phyloP scores from a whole-genome alignment of 805 yeast species.

The Sugiyamaella lignohabitans region DNA sequence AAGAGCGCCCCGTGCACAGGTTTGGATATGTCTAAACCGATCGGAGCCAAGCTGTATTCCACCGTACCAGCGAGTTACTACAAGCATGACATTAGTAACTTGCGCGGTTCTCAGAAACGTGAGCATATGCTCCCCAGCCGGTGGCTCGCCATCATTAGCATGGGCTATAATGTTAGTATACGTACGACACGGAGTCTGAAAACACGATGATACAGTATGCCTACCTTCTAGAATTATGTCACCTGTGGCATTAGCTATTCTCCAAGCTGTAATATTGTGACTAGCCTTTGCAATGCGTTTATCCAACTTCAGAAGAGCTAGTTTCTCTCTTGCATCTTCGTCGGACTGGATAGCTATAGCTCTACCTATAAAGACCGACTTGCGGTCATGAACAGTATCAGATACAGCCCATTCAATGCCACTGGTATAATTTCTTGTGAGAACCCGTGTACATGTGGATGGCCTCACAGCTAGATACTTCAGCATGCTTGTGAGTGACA shows the following conservation, averaged over 20 bases:
- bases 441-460: too few species aligned
- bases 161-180: constrained; percentile 10
- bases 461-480: too few species aligned
- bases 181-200: not conserved
- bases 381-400: constrained; percentile 37
- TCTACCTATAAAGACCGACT: constrained; percentile 65
- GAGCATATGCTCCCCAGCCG: constrained; percentile 59
- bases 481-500: too few species aligned
- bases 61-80: constrained; percentile 79
- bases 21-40: constrained; percentile 61
- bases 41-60: constrained; percentile 68
- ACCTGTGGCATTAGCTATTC: constrained; percentile 36
- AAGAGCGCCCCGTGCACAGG: constrained; percentile 49
- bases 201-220: constrained; percentile 13
- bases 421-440: too few species aligned
- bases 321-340: constrained; percentile 38
- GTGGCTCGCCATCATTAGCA: constrained; percentile 67
- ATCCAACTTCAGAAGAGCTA: constrained; percentile 40
- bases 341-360: constrained; percentile 38
- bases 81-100: constrained; percentile 47
- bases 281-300: constrained; percentile 51
- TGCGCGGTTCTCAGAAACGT: constrained; percentile 40
- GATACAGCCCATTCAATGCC: constrained; percentile 19
- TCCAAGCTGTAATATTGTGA: constrained; percentile 77
- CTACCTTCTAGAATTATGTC: constrained; percentile 44